Percentiles rank a stretch among this genome's conserved stretches.
Evolutionary conservation across 148 eudicot genomes (phyloP).

Genomic region (Silene uniflora): DNA sequence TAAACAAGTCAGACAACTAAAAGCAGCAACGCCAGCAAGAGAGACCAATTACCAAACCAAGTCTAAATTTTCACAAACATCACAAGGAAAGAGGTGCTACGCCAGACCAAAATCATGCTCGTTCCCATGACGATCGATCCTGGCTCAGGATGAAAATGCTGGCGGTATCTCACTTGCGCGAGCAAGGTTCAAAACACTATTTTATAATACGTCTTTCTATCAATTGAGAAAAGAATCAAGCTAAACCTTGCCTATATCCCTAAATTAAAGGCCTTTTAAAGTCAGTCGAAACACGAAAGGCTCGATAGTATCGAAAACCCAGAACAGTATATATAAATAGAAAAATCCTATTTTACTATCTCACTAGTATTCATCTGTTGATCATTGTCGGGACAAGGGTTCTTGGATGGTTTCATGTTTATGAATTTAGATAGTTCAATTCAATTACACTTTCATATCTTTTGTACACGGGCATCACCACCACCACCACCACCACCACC

Average conservation of each 20-base stretch:
- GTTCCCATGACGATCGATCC: background rate
- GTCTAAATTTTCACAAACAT: background rate
- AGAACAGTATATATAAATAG: background rate
- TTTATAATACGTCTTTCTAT: too few species aligned
- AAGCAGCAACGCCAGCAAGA: background rate
- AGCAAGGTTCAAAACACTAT: too few species aligned
- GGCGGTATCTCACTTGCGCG: too few species aligned
- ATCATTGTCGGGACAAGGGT: too few species aligned
- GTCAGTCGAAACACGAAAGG: conserved; percentile 1
- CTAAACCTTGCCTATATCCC: background rate
- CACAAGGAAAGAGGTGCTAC: background rate
- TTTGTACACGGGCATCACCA: too few species aligned
- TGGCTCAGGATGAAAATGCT: too few species aligned
- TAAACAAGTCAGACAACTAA: conserved; percentile 10
- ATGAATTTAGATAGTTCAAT: too few species aligned
- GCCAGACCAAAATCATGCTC: background rate
- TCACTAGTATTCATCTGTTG: background rate
- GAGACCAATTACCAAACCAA: background rate
- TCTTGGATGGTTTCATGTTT: too few species aligned
- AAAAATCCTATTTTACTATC: background rate
- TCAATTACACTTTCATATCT: too few species aligned
- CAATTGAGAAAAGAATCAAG: background rate
- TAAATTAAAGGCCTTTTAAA: background rate
- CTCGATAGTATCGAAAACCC: background rate
- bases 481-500: too few species aligned